Conservation (phyloP, 345 rosid genomes). For the Rhodamnia argentea region DNA sequence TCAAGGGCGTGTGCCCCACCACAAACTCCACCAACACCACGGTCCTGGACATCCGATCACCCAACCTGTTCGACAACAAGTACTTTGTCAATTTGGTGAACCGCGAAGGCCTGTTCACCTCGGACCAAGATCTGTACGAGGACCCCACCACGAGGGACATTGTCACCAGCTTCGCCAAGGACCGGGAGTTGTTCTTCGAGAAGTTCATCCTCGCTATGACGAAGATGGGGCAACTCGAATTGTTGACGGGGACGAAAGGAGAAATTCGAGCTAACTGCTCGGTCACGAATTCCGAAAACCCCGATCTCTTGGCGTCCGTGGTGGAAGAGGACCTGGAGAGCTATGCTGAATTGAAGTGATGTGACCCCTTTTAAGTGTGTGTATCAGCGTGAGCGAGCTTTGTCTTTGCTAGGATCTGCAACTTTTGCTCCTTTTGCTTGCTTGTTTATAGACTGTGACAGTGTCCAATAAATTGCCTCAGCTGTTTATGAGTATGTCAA, state of each 20-base stretch:
- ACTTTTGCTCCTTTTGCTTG: neutral
- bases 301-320: slow-evolving; percentile 14
- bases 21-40: slow-evolving; percentile 26
- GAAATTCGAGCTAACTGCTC: slow-evolving; percentile 79
- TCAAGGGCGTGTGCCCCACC: slow-evolving; percentile 45
- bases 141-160: slow-evolving; percentile 45
- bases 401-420: neutral
- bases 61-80: slow-evolving; percentile 72
- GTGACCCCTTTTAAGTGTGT: neutral
- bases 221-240: slow-evolving; percentile 66
- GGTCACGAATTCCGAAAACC: slow-evolving; percentile 33
- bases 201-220: slow-evolving; percentile 45
- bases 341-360: slow-evolving; percentile 3
- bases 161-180: slow-evolving; percentile 48
- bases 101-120: slow-evolving; percentile 73
- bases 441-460: neutral
- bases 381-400: neutral
- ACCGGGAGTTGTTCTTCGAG: slow-evolving; percentile 54
- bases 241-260: slow-evolving; percentile 53
- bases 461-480: neutral
- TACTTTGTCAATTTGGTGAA: slow-evolving; percentile 71
- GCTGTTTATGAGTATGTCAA: neutral
- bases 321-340: slow-evolving; percentile 31
- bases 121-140: slow-evolving; percentile 75
- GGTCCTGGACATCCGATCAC: slow-evolving; percentile 48